Percentiles rank a stretch among this genome's conserved stretches.
Evolutionary conservation across 345 rosid species (phyloP).

Genomic region (Populus deltoides): DNA sequence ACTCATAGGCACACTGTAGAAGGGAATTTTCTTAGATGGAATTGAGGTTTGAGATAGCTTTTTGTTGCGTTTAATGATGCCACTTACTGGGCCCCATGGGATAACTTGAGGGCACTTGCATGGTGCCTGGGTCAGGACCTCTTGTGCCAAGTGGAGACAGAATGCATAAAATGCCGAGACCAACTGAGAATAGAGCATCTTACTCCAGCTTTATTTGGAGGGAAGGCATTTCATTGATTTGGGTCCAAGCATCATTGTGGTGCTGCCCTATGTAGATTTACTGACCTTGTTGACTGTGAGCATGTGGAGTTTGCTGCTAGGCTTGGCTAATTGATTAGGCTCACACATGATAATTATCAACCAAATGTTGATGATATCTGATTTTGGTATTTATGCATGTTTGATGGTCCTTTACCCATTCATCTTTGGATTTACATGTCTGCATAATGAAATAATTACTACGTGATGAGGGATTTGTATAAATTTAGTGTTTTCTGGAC

Average conservation of each 20-base stretch:
- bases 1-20: neutral
- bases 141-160: neutral
- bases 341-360: neutral
- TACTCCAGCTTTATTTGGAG: neutral
- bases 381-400: neutral
- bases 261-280: neutral
- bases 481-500: neutral
- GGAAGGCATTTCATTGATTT: slow-evolving; percentile 4
- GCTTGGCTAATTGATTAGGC: neutral
- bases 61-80: slow-evolving; percentile 1
- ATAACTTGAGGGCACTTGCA: neutral
- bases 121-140: neutral
- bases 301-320: neutral
- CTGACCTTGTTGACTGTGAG: neutral
- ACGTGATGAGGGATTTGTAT: no score
- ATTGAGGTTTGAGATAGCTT: neutral
- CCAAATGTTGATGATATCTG: neutral
- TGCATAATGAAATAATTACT: neutral
- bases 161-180: neutral
- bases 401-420: neutral
- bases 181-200: neutral
- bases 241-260: neutral
- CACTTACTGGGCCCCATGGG: neutral
- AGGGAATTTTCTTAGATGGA: neutral
- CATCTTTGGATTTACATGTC: neutral